Evolutionary conservation across 2,329 filamentous ascomycete genomes (phyloP).

Genomic region (Beauveria pseudobassiana): DNA sequence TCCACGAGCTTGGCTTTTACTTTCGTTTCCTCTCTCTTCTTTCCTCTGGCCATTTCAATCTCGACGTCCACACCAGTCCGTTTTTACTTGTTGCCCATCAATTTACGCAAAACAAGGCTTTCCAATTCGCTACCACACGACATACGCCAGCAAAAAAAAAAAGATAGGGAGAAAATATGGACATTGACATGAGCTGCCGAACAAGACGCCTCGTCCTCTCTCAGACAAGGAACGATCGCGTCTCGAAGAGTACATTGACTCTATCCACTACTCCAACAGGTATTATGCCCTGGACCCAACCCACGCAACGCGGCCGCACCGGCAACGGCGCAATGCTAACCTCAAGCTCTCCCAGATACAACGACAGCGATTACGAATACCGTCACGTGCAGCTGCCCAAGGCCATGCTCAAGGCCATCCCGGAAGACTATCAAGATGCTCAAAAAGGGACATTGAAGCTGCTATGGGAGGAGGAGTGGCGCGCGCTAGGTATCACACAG

Average conservation of each 20-base stretch:
- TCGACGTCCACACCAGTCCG: background rate
- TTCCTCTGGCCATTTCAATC: background rate
- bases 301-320: background rate
- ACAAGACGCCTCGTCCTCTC: conserved; percentile 74
- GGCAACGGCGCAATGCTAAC: conserved; percentile 3
- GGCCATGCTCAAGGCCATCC: conserved; percentile 95
- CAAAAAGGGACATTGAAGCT: conserved; percentile 89
- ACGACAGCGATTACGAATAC: conserved; percentile 89
- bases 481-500: conserved; percentile 93
- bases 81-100: background rate
- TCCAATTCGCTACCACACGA: background rate
- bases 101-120: background rate
- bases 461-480: conserved; percentile 98
- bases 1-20: conserved; percentile 9
- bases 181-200: conserved; percentile 80
- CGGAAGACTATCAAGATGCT: conserved; percentile 86
- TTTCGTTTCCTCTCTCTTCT: conserved; percentile 4
- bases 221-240: conserved; percentile 73
- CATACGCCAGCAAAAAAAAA: background rate
- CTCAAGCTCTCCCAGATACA: conserved; percentile 57
- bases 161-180: conserved; percentile 20
- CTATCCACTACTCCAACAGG: conserved; percentile 93
- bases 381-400: conserved; percentile 96
- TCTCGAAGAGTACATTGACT: conserved; percentile 85
- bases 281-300: conserved; percentile 34